A percentile compares a stretch with the other conserved stretches of the same genome.
These are phyloP conservation scores for Melampsora americana DNA, from an alignment of 1,284 basidiomycete genomes.

Conservation along the genomic window DNA sequence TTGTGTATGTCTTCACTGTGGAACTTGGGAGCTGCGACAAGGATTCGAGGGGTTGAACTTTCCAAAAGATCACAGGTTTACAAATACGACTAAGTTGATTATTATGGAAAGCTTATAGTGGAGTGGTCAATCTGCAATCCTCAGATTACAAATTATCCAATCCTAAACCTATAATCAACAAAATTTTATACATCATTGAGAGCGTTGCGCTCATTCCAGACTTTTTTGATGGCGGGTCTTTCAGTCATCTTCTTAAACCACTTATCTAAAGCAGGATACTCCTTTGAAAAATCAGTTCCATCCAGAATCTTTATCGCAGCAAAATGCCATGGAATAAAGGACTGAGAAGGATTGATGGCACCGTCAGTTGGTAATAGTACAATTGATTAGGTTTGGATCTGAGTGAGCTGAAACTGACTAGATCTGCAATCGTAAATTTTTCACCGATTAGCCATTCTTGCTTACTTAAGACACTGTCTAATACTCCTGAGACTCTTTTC, in stretches of 20 bases:
- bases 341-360: neutral
- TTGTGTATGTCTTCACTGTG: too few relatives aligned
- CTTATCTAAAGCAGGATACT: neutral
- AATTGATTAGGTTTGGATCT: neutral
- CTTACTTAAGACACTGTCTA: neutral
- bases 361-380: neutral
- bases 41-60: too few relatives aligned
- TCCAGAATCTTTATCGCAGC: neutral
- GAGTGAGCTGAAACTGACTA: neutral
- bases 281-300: neutral
- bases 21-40: too few relatives aligned
- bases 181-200: too few relatives aligned
- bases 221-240: neutral
- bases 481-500: neutral
- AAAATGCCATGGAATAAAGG: slow-evolving; percentile 6
- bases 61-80: too few relatives aligned
- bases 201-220: neutral
- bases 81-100: too few relatives aligned
- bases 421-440: neutral
- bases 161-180: too few relatives aligned
- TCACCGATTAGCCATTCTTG: slow-evolving; percentile 12
- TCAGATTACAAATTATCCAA: too few relatives aligned
- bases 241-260: slow-evolving; percentile 2
- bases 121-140: too few relatives aligned
- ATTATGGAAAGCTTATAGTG: too few relatives aligned